Percentiles rank a stretch among this genome's conserved stretches.
phyloP scores from a whole-genome alignment of 306 rosid species.

The Astragalus membranaceus region DNA sequence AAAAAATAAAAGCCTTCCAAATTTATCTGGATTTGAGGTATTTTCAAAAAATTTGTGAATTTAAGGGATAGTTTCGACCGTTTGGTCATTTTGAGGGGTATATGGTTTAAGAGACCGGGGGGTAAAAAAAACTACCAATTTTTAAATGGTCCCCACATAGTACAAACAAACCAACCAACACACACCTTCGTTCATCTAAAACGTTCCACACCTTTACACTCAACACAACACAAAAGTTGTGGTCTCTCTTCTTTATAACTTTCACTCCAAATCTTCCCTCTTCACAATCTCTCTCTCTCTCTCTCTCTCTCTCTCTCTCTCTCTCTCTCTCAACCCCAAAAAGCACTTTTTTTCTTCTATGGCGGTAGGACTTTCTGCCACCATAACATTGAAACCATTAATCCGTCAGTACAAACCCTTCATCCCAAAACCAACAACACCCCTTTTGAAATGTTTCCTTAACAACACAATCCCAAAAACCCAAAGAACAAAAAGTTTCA shows the following conservation, averaged over 20 bases:
- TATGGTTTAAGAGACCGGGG: no score
- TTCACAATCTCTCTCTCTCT: background rate
- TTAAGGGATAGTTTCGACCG: no score
- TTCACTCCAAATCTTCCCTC: slow-evolving; percentile 6
- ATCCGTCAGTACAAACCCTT: slow-evolving; percentile 26
- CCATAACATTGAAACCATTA: slow-evolving; percentile 43
- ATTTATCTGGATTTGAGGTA: no score
- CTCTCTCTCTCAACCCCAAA: background rate
- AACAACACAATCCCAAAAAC: slow-evolving; percentile 15
- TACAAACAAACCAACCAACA: background rate
- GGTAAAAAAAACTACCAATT: no score
- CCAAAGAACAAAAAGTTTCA: slow-evolving; percentile 35
- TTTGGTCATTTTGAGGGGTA: no score
- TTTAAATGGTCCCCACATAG: background rate
- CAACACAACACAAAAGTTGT: background rate
- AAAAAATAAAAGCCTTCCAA: no score
- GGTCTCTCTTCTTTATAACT: slow-evolving; percentile 1
- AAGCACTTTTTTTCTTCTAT: slow-evolving; percentile 26
- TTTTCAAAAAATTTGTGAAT: no score
- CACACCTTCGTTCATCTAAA: background rate
- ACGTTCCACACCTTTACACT: background rate
- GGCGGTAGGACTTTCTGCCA: slow-evolving; percentile 71
- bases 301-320: background rate
- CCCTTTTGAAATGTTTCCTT: slow-evolving; percentile 25
- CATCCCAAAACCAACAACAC: slow-evolving; percentile 24